Conservation (phyloP, 805 yeast species). For the Yamadazyma laniorum region DNA sequence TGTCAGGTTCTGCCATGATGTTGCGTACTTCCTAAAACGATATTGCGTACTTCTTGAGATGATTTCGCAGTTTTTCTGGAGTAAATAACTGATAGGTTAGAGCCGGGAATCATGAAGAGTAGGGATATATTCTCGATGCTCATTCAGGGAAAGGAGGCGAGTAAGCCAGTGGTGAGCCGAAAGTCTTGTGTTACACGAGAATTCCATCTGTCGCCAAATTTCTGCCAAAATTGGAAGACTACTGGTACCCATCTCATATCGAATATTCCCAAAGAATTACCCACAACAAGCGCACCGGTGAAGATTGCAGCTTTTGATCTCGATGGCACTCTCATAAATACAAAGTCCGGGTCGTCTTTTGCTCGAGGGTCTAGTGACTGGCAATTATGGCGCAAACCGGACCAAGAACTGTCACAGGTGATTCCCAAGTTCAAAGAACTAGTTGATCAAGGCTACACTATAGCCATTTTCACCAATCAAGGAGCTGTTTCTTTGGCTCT, state of each 20-base stretch:
- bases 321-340: constrained; percentile 72
- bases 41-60: too few species aligned
- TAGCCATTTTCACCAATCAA: constrained; percentile 85
- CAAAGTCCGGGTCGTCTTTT: constrained; percentile 62
- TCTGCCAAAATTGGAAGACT: constrained; percentile 18
- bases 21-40: too few species aligned
- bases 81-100: too few species aligned
- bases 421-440: constrained; percentile 22
- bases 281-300: constrained; percentile 8
- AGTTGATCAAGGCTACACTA: constrained; percentile 24
- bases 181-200: background rate
- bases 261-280: constrained; percentile 9
- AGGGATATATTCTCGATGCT: constrained; percentile 1
- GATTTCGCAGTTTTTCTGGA: too few species aligned
- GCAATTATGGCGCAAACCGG: constrained; percentile 44
- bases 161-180: background rate
- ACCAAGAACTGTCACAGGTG: constrained; percentile 17
- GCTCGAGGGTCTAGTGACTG: constrained; percentile 67
- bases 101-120: background rate
- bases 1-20: background rate
- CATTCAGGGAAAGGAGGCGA: background rate
- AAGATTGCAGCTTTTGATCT: constrained; percentile 77
- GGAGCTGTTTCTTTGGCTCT: constrained; percentile 56
- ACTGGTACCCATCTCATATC: constrained; percentile 46
- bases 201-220: constrained; percentile 2